Evolutionary conservation across 2,329 filamentous ascomycete species (phyloP).

Genomic region (Chaetothyriales sp.): DNA sequence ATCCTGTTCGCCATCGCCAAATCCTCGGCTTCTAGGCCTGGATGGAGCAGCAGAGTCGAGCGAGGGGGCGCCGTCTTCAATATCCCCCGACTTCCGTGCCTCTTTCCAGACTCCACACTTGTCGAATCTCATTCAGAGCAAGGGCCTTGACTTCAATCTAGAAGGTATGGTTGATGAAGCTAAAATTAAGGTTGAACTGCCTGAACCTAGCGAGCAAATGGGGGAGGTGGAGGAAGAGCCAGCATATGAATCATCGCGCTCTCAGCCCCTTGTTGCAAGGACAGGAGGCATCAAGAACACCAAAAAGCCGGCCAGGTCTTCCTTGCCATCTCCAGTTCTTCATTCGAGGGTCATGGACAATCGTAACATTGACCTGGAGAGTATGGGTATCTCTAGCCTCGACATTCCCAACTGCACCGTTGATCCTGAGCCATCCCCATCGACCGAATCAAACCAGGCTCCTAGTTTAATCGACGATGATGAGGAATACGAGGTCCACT

Average conservation of each 20-base stretch:
- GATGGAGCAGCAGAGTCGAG: neutral
- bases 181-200: constrained; percentile 26
- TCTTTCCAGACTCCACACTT: constrained; percentile 45
- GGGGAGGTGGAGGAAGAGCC: constrained; percentile 23
- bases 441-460: constrained; percentile 55
- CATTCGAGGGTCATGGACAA: constrained; percentile 7
- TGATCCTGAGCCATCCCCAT: constrained; percentile 18
- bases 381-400: neutral
- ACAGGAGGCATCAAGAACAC: constrained; percentile 43
- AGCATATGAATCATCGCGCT: constrained; percentile 10
- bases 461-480: constrained; percentile 69
- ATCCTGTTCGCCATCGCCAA: constrained; percentile 9
- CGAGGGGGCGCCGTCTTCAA: neutral
- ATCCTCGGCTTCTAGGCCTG: neutral
- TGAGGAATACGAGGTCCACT: constrained; percentile 57
- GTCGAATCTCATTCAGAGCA: constrained; percentile 47
- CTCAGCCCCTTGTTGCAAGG: constrained; percentile 17
- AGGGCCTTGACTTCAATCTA: constrained; percentile 47
- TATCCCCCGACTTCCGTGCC: constrained; percentile 12
- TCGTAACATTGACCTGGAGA: constrained; percentile 1
- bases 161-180: constrained; percentile 43
- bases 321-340: constrained; percentile 35
- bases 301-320: constrained; percentile 41
- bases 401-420: constrained; percentile 1
- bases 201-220: constrained; percentile 25